Percentiles rank a stretch among this genome's conserved stretches.
phyloP scores from a whole-genome alignment of 192 early-diverging fungal species.

The Umbelopsis ramanniana region DNA sequence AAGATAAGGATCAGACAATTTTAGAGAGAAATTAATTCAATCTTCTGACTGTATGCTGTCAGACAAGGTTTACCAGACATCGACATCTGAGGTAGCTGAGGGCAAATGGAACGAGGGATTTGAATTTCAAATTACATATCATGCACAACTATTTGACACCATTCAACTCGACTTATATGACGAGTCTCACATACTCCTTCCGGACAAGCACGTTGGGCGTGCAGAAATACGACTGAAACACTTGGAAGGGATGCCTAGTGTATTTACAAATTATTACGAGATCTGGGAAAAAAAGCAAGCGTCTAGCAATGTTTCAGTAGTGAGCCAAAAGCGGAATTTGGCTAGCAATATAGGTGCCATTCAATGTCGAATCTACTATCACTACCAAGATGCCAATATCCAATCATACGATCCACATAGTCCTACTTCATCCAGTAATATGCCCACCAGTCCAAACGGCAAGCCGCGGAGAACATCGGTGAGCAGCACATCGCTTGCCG shows the following conservation, averaged over 20 bases:
- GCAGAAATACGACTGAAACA: conserved; percentile 66
- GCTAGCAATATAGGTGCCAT: conserved; percentile 69
- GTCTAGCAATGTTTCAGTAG: conserved; percentile 61
- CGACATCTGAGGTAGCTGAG: conserved; percentile 54
- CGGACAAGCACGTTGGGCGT: conserved; percentile 69
- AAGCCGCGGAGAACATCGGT: background rate
- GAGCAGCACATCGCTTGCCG: background rate
- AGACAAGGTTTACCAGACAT: conserved; percentile 70
- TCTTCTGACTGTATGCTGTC: background rate
- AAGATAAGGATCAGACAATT: background rate
- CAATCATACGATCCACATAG: background rate
- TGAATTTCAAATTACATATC: conserved; percentile 69
- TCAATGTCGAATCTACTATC: conserved; percentile 68
- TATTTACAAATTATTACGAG: conserved; percentile 76
- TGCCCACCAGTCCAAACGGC: background rate
- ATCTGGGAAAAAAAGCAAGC: conserved; percentile 77
- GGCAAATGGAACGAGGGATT: conserved; percentile 78
- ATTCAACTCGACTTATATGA: conserved; percentile 74
- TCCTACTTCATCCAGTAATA: background rate
- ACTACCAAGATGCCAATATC: conserved; percentile 50
- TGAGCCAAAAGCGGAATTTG: conserved; percentile 30
- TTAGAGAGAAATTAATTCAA: no score
- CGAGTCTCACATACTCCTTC: conserved; percentile 53
- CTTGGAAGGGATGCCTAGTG: conserved; percentile 65
- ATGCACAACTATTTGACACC: conserved; percentile 77